Conservation (phyloP, 805 yeast genomes). For the Candida parachauliodes region DNA sequence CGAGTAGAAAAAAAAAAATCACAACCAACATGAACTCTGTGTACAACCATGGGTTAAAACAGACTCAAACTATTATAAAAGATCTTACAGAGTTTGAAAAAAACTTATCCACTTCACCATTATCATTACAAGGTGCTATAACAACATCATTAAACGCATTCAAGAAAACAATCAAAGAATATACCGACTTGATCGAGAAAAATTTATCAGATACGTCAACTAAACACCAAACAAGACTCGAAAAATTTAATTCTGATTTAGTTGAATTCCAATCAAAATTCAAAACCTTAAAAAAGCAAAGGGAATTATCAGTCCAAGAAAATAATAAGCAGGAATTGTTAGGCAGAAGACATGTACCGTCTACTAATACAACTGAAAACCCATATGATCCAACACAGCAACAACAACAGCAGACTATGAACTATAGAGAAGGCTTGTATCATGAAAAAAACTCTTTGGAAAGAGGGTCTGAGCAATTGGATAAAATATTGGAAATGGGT, state of each 20-base stretch:
- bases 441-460: conserved; percentile 63
- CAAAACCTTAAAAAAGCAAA: conserved; percentile 48
- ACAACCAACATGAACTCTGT: conserved; percentile 59
- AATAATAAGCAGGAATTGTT: conserved; percentile 50
- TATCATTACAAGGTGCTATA: conserved; percentile 71
- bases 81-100: conserved; percentile 67
- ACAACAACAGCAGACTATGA: conserved; percentile 24
- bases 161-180: conserved; percentile 71
- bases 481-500: conserved; percentile 89
- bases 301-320: conserved; percentile 52
- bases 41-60: conserved; percentile 87
- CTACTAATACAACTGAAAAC: conserved; percentile 38
- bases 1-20: background rate
- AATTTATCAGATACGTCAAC: conserved; percentile 50
- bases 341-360: conserved; percentile 41
- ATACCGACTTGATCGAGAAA: conserved; percentile 54
- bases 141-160: conserved; percentile 79
- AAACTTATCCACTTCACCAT: conserved; percentile 64
- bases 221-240: conserved; percentile 48
- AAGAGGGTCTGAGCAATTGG: conserved; percentile 77
- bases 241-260: conserved; percentile 49
- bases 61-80: conserved; percentile 65
- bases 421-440: conserved; percentile 59
- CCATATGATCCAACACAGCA: conserved; percentile 36
- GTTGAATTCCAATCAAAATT: conserved; percentile 48